Conservation (phyloP, 306 rosid genomes). For the Quercus variabilis region DNA sequence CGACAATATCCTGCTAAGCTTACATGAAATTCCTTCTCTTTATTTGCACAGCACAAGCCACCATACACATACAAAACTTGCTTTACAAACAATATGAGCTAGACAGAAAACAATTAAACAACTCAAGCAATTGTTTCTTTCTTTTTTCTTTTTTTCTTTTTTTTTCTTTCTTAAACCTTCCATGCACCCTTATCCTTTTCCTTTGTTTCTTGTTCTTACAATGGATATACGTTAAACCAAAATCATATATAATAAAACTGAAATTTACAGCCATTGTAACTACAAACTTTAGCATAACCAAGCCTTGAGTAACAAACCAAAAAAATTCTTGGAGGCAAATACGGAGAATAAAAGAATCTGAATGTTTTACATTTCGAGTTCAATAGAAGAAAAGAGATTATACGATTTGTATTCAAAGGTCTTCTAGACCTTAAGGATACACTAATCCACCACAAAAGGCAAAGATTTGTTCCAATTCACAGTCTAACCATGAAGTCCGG, state of each 20-base stretch:
- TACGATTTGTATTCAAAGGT: background rate
- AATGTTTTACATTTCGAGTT: background rate
- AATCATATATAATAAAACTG: background rate
- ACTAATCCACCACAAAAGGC: background rate
- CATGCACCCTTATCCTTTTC: no score
- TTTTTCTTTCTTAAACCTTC: no score
- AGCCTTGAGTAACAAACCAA: background rate
- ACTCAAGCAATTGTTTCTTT: no score
- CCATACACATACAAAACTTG: no score
- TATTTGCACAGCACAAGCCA: no score
- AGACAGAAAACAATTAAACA: no score
- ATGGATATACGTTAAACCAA: background rate
- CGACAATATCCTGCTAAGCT: no score
- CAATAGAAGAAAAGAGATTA: background rate
- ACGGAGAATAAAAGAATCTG: background rate
- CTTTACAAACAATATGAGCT: no score
- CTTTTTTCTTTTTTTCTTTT: no score
- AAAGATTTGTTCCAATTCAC: background rate
- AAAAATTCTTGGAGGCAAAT: background rate
- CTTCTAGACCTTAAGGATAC: background rate
- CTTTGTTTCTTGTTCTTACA: background rate
- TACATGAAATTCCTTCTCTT: no score
- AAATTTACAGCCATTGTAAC: background rate
- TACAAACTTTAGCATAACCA: background rate
- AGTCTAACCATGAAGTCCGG: constrained; percentile 10